Base-by-base conservation (phyloP, 2,329 filamentous ascomycete species). In the Pseudocercospora crystallina region DNA sequence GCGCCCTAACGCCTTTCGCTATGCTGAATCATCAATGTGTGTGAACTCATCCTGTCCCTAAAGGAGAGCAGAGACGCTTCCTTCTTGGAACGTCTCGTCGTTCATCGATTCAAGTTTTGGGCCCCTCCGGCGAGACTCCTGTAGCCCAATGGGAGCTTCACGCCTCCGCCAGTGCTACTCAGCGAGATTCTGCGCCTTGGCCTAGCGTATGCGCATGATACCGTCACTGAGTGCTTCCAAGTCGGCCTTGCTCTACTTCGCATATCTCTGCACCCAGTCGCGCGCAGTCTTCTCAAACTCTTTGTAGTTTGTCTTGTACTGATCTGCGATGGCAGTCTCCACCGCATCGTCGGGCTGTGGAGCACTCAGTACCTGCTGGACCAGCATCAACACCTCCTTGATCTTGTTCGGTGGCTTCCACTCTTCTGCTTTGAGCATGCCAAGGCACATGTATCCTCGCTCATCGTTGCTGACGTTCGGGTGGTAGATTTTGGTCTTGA, bases 401-500 rank as follows among this genome's bases (percentile, higher is more conserved):
- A 96, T 80, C 74, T 85, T 87, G 65, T 86, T 88, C 54, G 85
- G 85, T 13, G 91, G 91, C 79, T 96, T 96, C 91, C 91, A 96
- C 72, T 89, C 85, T 64, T 95, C 90, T 29, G 86, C 71, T 68
- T 91, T 89, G 61, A 96, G 82, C 71, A 91, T 81, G 53, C 83
- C 84, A 38, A 96, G 79, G 73, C 91, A 96, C 82, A 96, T 89
- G 73, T 80, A 86, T 56, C 91, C 91, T 60, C 84, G 82, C 66
- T 82, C 80, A 71, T 95, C 90, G 79, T 95, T 94, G 66, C 86
- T 90, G 53, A 96, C 82, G 74, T 96, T 96, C 38, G 91, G 90
- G 76, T 96, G 91, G 80, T 95, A 96, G 77, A 96, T 88, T 73
- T 91, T 92, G 44, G 90, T 96, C 59, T 78, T 75, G 80, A 96